A percentile compares a stretch with the other conserved stretches of the same genome.
Evolutionary conservation across 306 rosid species (phyloP).

Genomic region (Cucumis melo): DNA sequence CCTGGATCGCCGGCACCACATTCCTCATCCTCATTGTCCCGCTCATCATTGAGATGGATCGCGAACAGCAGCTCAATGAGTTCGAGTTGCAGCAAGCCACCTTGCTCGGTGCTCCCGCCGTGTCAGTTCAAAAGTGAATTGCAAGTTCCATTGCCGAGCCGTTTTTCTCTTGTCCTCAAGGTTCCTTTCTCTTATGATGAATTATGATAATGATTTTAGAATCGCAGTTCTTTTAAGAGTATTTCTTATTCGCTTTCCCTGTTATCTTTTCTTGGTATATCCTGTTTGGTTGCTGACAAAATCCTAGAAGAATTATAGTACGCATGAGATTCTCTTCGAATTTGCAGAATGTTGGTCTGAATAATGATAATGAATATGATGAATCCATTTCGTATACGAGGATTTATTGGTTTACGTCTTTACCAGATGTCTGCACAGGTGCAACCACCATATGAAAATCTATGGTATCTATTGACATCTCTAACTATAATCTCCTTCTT

Average conservation of each 20-base stretch:
- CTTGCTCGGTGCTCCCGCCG: slow-evolving; percentile 48
- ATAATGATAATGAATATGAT: neutral
- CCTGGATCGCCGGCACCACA: slow-evolving; percentile 86
- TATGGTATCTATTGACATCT: slow-evolving; percentile 76
- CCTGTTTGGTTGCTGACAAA: neutral
- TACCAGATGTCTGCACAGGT: slow-evolving; percentile 67
- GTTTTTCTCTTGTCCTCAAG: neutral
- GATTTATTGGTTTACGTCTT: neutral
- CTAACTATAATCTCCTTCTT: slow-evolving; percentile 71
- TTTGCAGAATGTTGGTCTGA: neutral
- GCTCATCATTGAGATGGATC: slow-evolving; percentile 82
- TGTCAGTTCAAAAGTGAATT: slow-evolving; percentile 27
- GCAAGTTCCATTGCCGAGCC: neutral
- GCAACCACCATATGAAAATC: slow-evolving; percentile 53
- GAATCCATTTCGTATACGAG: neutral
- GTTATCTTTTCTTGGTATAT: neutral
- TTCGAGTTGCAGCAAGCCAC: slow-evolving; percentile 84
- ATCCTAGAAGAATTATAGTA: neutral
- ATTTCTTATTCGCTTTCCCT: neutral
- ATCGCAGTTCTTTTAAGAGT: neutral
- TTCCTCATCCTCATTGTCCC: slow-evolving; percentile 68
- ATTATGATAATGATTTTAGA: neutral
- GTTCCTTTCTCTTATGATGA: neutral
- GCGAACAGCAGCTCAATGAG: slow-evolving; percentile 77
- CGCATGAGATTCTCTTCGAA: neutral